Conservation (phyloP, 2,329 filamentous ascomycete species). For the Phaeosphaeriaceae sp. region DNA sequence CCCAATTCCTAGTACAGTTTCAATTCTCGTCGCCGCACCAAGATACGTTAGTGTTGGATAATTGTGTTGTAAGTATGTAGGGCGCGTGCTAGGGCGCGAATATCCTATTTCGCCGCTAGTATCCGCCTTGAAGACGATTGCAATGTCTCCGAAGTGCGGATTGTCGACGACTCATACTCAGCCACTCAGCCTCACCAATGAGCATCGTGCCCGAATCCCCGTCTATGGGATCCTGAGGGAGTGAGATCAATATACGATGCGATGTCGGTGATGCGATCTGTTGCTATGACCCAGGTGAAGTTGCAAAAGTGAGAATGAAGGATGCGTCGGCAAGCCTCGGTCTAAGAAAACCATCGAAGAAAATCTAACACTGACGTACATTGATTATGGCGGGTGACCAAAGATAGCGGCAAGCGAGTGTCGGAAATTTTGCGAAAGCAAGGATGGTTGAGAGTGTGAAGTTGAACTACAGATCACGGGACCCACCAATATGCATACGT, state of each 20-base stretch:
- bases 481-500: conserved; percentile 17
- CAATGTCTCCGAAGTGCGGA: conserved; percentile 20
- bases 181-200: conserved; percentile 10
- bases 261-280: conserved; percentile 5
- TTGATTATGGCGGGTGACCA: conserved; percentile 28
- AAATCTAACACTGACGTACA: conserved; percentile 17
- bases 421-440: conserved; percentile 20
- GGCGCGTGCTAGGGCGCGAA: conserved; percentile 31
- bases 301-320: conserved; percentile 3
- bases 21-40: conserved; percentile 12
- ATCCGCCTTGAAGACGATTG: conserved; percentile 22
- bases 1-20: conserved; percentile 9
- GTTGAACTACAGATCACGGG: conserved; percentile 9
- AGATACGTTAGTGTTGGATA: conserved; percentile 14
- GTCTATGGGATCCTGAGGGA: background rate
- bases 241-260: background rate
- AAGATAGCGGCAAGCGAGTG: conserved; percentile 18
- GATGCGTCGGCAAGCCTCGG: conserved; percentile 26
- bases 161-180: conserved; percentile 18
- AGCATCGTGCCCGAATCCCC: conserved; percentile 7
- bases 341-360: conserved; percentile 18
- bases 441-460: conserved; percentile 4
- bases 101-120: conserved; percentile 31
- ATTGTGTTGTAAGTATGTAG: conserved; percentile 14
- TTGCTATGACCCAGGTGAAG: background rate